Evolutionary conservation across 1,284 basidiomycete genomes (phyloP).

Genomic region (Malassezia psittaci): DNA sequence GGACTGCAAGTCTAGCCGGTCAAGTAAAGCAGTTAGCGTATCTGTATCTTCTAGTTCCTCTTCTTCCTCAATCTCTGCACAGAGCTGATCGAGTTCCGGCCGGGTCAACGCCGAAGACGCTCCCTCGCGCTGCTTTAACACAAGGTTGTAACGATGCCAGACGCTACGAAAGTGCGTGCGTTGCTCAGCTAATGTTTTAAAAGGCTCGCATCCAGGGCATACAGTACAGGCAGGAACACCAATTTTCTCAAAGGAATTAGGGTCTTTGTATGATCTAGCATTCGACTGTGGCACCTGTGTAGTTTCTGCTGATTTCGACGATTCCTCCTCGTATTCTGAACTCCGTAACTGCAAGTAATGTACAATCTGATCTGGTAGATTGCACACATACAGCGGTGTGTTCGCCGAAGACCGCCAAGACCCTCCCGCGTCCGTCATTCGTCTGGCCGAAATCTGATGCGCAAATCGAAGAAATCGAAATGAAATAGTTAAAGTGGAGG

Average conservation of each 20-base stretch:
- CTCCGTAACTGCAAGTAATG: slow-evolving; percentile 22
- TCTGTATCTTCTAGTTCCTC: slow-evolving; percentile 20
- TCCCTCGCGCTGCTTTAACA: slow-evolving; percentile 47
- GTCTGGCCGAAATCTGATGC: neutral
- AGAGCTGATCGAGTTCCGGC: slow-evolving; percentile 23
- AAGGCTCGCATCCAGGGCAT: slow-evolving; percentile 52
- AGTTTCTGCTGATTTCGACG: neutral
- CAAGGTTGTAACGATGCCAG: slow-evolving; percentile 97
- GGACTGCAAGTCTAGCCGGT: slow-evolving; percentile 18
- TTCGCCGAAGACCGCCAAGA: slow-evolving; percentile 2
- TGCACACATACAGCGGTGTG: slow-evolving; percentile 32
- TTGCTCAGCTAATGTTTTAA: slow-evolving; percentile 69
- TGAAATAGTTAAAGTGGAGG: neutral
- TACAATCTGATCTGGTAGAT: slow-evolving; percentile 21
- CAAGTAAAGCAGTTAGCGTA: slow-evolving; percentile 26
- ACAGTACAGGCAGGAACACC: slow-evolving; percentile 28
- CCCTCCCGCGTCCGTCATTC: neutral
- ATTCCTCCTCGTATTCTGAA: neutral
- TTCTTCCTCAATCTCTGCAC: slow-evolving; percentile 24
- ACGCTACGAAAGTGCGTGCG: slow-evolving; percentile 81
- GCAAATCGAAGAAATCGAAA: neutral
- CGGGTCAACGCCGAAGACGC: slow-evolving; percentile 16
- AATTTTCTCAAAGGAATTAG: too few species aligned
- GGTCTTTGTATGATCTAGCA: too few species aligned
- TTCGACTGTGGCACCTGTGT: too few species aligned